Conservation (phyloP, 306 rosid species). For the Cercis canadensis region DNA sequence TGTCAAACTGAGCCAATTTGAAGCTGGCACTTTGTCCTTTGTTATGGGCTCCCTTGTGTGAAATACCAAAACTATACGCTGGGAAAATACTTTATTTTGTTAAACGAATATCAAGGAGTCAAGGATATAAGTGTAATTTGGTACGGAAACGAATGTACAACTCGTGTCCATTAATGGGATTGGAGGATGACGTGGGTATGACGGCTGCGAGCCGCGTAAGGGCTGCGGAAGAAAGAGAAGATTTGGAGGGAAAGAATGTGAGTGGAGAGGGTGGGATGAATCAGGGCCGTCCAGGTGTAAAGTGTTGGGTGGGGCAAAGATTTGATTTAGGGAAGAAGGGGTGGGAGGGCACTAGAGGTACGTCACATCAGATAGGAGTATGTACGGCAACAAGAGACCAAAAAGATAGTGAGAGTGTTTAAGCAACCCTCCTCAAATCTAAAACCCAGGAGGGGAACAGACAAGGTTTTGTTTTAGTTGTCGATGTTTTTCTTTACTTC, state of each 20-base stretch:
- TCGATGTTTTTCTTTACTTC: no score
- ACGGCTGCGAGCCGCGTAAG: conserved; percentile 52
- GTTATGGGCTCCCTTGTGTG: no score
- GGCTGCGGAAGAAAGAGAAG: conserved; percentile 2
- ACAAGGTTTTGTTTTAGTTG: no score
- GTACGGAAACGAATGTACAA: neutral
- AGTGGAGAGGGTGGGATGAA: conserved; percentile 30
- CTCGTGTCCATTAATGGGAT: no score
- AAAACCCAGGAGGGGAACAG: no score
- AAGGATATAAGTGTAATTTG: neutral
- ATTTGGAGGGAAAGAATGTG: conserved; percentile 56
- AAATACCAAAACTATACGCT: neutral
- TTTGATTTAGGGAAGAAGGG: conserved; percentile 60
- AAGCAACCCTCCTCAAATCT: no score
- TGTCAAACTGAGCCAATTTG: neutral
- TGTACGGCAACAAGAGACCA: conserved; percentile 31
- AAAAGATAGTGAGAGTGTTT: neutral
- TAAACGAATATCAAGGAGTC: neutral
- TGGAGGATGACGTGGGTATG: conserved; percentile 42
- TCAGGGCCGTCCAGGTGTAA: conserved; percentile 48
- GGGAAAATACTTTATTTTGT: no score
- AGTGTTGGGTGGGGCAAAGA: conserved; percentile 29
- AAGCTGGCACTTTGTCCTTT: conserved; percentile 6
- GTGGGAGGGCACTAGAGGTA: no score
- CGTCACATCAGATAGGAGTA: conserved; percentile 38